Evolutionary conservation across 1,139 yeast genomes (phyloP).

Genomic region (Blastobotrys serpentis): DNA sequence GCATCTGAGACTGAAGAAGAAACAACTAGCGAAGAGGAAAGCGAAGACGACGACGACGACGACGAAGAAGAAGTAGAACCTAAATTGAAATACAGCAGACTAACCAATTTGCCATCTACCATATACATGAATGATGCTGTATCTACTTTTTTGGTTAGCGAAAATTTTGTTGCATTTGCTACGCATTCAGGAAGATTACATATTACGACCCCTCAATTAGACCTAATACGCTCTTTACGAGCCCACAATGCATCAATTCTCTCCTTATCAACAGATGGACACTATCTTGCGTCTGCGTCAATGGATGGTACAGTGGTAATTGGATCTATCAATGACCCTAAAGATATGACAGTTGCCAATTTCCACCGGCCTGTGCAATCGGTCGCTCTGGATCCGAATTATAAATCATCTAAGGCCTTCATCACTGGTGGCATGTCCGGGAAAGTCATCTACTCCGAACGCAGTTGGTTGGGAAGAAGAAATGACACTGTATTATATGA

Average conservation of each 20-base stretch:
- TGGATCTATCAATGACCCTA: constrained; percentile 62
- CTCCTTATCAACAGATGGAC: constrained; percentile 66
- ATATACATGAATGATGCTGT: constrained; percentile 75
- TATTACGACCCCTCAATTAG: constrained; percentile 57
- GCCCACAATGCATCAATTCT: constrained; percentile 86
- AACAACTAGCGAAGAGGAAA: constrained; percentile 10
- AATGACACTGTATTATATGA: constrained; percentile 63
- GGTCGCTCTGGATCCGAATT: constrained; percentile 75
- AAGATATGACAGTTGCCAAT: constrained; percentile 71
- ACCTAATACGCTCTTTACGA: constrained; percentile 64
- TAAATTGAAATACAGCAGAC: constrained; percentile 65
- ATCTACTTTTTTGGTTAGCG: constrained; percentile 63
- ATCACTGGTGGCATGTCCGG: constrained; percentile 93
- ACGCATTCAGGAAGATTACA: constrained; percentile 87
- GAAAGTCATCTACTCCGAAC: constrained; percentile 66
- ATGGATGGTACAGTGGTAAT: constrained; percentile 91
- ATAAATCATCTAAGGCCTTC: constrained; percentile 58
- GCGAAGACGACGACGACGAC: constrained; percentile 20
- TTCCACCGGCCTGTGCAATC: constrained; percentile 88
- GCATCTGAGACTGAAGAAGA: background rate
- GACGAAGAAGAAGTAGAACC: constrained; percentile 57
- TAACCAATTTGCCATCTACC: constrained; percentile 60
- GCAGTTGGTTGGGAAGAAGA: constrained; percentile 85
- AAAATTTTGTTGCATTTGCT: constrained; percentile 68
- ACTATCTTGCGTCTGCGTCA: constrained; percentile 78